These are phyloP conservation scores for Cadophora sp. DNA, from an alignment of 2,329 filamentous ascomycete species.

Conservation along the genomic window DNA sequence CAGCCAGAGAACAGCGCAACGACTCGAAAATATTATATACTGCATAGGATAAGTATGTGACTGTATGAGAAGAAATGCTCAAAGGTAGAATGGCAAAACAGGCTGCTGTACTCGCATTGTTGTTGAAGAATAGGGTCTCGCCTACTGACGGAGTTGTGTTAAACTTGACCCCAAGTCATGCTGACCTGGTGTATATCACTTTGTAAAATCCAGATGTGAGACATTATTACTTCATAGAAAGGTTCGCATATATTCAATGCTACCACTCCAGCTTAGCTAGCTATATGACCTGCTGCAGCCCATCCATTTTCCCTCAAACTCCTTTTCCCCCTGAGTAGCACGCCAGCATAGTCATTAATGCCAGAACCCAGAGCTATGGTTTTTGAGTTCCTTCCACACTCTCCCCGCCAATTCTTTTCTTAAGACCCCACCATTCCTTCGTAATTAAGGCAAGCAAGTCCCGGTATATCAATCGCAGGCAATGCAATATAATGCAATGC, in stretches of 20 bases:
- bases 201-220: neutral
- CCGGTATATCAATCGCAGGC: neutral
- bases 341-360: neutral
- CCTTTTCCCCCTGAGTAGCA: neutral
- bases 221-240: neutral
- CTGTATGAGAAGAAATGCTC: too few species aligned
- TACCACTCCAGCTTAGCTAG: constrained; percentile 16
- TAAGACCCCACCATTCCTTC: neutral
- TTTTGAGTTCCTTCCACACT: neutral
- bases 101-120: too few species aligned
- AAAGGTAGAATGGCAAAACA: too few species aligned
- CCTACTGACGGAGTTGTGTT: too few species aligned
- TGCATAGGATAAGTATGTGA: neutral
- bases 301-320: neutral
- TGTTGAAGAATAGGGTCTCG: too few species aligned
- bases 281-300: neutral
- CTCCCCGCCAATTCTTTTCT: neutral
- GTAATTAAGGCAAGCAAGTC: neutral
- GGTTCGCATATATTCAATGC: constrained; percentile 15
- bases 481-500: neutral
- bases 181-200: neutral
- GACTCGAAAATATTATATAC: neutral
- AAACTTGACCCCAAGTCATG: too few species aligned
- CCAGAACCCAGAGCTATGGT: neutral
- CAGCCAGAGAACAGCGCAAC: neutral